These are phyloP conservation scores for Penicillium roqueforti DNA, from an alignment of 495 filamentous ascomycete species.

Conservation along the genomic window DNA sequence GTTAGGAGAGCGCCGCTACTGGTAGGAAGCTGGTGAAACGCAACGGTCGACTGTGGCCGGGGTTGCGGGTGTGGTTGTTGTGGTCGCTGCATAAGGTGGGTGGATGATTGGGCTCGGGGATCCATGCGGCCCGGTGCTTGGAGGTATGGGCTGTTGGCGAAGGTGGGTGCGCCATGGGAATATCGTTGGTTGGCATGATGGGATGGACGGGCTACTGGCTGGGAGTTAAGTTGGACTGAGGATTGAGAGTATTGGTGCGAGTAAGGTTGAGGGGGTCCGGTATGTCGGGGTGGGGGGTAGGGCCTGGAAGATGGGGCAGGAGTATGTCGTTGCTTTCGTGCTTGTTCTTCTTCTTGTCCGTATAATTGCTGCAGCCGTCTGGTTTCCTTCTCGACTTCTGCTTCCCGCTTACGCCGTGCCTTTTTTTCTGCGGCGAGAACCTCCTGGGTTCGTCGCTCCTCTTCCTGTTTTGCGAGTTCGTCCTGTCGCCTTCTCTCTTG, in stretches of 20 bases:
- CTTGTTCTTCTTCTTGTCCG: constrained; percentile 50
- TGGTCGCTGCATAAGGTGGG: constrained; percentile 16
- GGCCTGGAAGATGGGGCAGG: constrained; percentile 26
- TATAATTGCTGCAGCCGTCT: constrained; percentile 72
- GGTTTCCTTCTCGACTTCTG: constrained; percentile 79
- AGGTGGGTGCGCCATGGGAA: constrained; percentile 9
- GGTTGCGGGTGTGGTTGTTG: constrained; percentile 14
- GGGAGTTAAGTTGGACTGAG: constrained; percentile 12
- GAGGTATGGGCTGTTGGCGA: constrained; percentile 17
- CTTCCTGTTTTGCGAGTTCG: constrained; percentile 54
- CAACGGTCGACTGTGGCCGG: constrained; percentile 10
- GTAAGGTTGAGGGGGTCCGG: constrained; percentile 14
- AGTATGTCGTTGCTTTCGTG: constrained; percentile 26
- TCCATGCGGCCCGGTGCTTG: constrained; percentile 10
- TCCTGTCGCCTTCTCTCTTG: constrained; percentile 34
- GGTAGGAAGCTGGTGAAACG: constrained; percentile 14
- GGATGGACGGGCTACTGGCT: constrained; percentile 10
- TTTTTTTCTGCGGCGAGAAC: constrained; percentile 78
- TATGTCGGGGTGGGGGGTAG: constrained; percentile 21
- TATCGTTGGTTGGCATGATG: constrained; percentile 12
- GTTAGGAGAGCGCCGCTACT: constrained; percentile 19
- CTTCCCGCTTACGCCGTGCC: constrained; percentile 58
- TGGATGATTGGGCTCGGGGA: constrained; percentile 21
- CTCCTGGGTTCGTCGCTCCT: constrained; percentile 65
- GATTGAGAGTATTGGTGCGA: constrained; percentile 19